Evolutionary conservation across 2,329 filamentous ascomycete species (phyloP).

Genomic region (Pleochaeta shiraiana): DNA sequence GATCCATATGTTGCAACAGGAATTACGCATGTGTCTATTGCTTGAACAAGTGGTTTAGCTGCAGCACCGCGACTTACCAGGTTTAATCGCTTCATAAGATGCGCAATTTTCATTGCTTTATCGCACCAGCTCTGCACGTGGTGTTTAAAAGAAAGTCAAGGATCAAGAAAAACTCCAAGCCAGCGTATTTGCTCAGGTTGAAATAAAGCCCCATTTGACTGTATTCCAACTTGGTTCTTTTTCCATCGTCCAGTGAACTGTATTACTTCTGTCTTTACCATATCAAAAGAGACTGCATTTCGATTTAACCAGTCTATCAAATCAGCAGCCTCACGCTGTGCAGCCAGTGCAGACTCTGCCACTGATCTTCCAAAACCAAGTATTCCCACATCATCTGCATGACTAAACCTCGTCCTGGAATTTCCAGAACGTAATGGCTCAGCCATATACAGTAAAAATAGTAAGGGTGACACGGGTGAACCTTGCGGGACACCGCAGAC

Average conservation of each 20-base stretch:
- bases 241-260: background rate
- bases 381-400: background rate
- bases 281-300: background rate
- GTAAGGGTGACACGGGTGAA: background rate
- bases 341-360: background rate
- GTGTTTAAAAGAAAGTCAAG: background rate
- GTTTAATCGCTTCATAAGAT: background rate
- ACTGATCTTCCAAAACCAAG: background rate
- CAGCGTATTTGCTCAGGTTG: background rate
- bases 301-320: background rate
- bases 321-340: background rate
- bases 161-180: background rate
- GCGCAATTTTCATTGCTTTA: background rate
- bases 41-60: background rate
- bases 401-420: background rate
- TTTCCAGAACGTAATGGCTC: background rate
- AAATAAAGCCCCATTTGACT: background rate
- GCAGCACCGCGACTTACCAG: background rate
- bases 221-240: background rate
- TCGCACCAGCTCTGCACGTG: background rate
- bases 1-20: background rate
- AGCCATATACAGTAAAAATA: background rate
- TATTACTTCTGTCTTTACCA: background rate
- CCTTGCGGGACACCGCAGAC: background rate
- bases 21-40: background rate